A percentile compares a stretch with the other conserved stretches of the same genome.
Evolutionary conservation across 345 rosid genomes (phyloP).

Genomic region (Toxicodendron radicans): DNA sequence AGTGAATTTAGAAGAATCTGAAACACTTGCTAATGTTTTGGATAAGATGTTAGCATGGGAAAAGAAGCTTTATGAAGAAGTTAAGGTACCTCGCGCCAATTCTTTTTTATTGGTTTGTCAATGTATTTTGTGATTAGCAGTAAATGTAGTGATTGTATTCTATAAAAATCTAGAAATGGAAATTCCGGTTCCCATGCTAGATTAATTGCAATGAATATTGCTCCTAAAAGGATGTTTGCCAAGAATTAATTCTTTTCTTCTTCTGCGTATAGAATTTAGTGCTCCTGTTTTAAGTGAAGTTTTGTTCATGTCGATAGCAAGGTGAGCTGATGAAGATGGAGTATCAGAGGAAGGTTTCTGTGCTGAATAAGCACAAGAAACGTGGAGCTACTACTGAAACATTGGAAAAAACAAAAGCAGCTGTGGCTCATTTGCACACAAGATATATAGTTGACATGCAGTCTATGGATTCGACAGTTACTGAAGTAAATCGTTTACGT

Average conservation of each 20-base stretch:
- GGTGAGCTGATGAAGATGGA: constrained; percentile 96
- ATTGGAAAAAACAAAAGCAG: constrained; percentile 92
- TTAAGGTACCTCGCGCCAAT: constrained; percentile 53
- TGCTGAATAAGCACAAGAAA: constrained; percentile 78
- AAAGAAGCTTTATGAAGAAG: constrained; percentile 95
- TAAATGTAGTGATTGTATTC: neutral
- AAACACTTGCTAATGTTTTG: constrained; percentile 88
- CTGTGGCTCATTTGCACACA: constrained; percentile 87
- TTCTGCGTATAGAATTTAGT: neutral
- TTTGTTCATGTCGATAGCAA: constrained; percentile 52
- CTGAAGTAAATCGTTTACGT: constrained; percentile 84
- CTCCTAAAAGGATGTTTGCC: neutral
- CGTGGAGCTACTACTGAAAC: constrained; percentile 73
- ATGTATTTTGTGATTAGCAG: neutral
- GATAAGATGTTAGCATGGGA: constrained; percentile 98
- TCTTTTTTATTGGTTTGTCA: constrained; percentile 2
- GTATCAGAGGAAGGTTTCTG: constrained; percentile 75
- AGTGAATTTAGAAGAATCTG: constrained; percentile 66
- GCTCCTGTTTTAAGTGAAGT: constrained; percentile 13
- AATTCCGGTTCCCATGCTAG: neutral
- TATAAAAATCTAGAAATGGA: neutral
- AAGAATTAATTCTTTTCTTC: neutral
- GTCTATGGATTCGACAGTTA: constrained; percentile 91
- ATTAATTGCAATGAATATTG: neutral
- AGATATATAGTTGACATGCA: constrained; percentile 98